phyloP scores from a whole-genome alignment of 140 eudicot species.

The Flaveria floridana region DNA sequence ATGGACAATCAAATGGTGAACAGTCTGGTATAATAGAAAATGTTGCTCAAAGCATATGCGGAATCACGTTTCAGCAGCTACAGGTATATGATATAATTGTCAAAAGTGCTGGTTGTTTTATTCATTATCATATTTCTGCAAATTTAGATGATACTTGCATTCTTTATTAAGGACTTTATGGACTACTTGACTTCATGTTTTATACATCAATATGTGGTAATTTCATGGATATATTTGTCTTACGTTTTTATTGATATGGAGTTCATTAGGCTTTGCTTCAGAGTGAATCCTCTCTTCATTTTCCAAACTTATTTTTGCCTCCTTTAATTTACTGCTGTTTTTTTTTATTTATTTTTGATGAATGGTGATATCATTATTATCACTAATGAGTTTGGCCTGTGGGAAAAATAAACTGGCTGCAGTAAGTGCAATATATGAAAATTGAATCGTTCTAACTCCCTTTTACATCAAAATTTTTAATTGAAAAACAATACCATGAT shows the following conservation, averaged over 20 bases:
- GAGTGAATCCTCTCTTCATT: no score
- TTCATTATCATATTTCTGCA: background rate
- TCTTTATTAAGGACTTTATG: background rate
- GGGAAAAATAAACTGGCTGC: no score
- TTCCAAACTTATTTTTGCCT: no score
- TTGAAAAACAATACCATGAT: no score
- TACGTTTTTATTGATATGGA: background rate
- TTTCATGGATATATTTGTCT: background rate
- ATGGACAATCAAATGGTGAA: constrained; percentile 33
- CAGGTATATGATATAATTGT: constrained; percentile 40
- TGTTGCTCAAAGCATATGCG: constrained; percentile 66
- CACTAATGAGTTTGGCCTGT: no score
- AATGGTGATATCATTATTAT: no score
- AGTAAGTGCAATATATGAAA: no score
- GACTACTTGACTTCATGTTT: background rate
- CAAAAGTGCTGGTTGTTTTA: background rate
- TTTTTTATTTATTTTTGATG: no score
- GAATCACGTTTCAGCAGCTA: constrained; percentile 64
- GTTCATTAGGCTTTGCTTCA: background rate
- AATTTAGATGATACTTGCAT: background rate
- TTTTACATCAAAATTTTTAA: no score
- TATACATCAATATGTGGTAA: background rate
- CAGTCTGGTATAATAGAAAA: constrained; percentile 39
- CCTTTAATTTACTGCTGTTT: no score
- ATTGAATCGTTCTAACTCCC: no score